Base-by-base conservation (phyloP, 805 yeast genomes). In the Candida tammaniensis region DNA sequence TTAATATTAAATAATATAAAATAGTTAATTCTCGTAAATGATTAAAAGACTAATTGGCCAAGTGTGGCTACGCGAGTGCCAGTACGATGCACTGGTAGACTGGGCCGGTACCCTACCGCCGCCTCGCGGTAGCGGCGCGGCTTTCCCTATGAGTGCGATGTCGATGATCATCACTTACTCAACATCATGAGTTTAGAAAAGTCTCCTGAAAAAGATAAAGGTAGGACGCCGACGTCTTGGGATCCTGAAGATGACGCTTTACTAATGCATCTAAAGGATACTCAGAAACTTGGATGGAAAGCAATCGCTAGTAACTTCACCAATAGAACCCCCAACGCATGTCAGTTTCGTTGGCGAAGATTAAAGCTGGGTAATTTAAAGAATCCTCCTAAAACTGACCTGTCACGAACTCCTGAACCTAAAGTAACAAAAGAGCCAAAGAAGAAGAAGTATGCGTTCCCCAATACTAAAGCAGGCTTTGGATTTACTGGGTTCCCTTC, bases 211-310 rank as follows among this genome's bases (percentile, higher is more conserved):
- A n/a, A n/a, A n/a, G n/a, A n/a, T n/a, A n/a, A n/a, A n/a, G n/a
- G n/a, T n/a, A 48, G 72, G 22, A 67, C 73, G 5, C 73, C 73
- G 10, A 65, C 73, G 3, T 65, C 72, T 4, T 68, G 73, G 73
- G 73, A 68, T 44, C 67, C 72, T 12, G 70, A 60, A 43, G 73
- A 68, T 48, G 73, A 68, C 43, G 51, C 64, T 25, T 57, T 68
- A 21, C 52, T 68, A 27, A 64, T 67, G 71, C 73, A 68, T 44
- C 52, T 68, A 35, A 68, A 68, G 44, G 73, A 68, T 49, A 59
- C 49, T 35, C 72, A 68, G 48, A 67, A 68, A 46, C 48, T 68
- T 35, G 73, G 73, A 10, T 68, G 73, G 73, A 68, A 68, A 47
- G 73, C 67, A 35, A 66, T 68, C 30, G 71, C 72, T 24, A 50